Base-by-base conservation (phyloP, 495 filamentous ascomycete genomes). In the Penicillium malachiteum region DNA sequence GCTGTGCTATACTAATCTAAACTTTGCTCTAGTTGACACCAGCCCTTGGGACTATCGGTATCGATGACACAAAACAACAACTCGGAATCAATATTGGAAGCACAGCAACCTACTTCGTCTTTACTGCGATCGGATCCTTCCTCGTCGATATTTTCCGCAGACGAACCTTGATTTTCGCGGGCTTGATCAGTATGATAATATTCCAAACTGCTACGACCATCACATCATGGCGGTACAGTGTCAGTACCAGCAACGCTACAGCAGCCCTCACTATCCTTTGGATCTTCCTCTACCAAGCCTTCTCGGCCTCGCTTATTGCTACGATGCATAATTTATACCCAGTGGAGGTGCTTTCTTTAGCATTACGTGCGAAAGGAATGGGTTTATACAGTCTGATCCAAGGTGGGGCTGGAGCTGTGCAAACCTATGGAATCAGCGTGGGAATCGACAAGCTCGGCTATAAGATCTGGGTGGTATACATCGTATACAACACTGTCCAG, bases 311-410 rank as follows among this genome's bases (percentile, higher is more conserved):
- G 12, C 59, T 77, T 11, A 62, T 74, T 31, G 75, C 72, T 13
- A 76, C 71, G 7, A 75, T 77, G 72, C 75, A 77, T 53, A 76
- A 75, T 51, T 57, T 78, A 8, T 76, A 77, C 40, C 73, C 73
- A 0, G 64, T 74, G 18, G 71, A 77, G 38, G 60, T 74, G 10
- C 62, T 77, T 13, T 71, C 70, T 9, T 50, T 76, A 12, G 43
- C 69, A 11, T 64, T 74, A 26, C 71, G 73, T 47, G 71, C 73
- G 7, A 76, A 76, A 56, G 73, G 73, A 26, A 76, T 78, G 71
- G 73, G 70, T 17, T 42, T 78, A 3, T 75, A 75, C 55, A 54
- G 64, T 50, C 58, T 78, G 7, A 71, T 77, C 11, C 73, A 78
- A 57, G 71, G 71, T n/a, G 71, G 56, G 10, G 71, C 74, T 8